These are phyloP conservation scores for Diaporthe amygdali DNA, from an alignment of 2,329 filamentous ascomycete species.

Conservation along the genomic window DNA sequence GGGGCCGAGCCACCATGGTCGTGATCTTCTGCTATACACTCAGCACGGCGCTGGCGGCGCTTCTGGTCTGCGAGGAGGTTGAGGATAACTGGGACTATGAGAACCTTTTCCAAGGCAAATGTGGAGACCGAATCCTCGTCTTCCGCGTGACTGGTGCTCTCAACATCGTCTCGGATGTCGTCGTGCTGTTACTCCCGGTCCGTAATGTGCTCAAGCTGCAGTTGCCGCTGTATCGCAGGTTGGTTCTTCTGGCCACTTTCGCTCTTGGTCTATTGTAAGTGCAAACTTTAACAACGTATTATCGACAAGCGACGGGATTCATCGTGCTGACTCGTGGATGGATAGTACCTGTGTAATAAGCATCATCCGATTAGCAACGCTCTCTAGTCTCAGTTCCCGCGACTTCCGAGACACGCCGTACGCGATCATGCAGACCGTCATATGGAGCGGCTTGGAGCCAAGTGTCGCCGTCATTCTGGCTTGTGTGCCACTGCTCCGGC, in stretches of 20 bases:
- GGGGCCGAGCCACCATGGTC: neutral
- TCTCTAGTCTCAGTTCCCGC: neutral
- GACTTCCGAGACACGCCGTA: conserved; percentile 11
- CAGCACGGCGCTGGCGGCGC: neutral
- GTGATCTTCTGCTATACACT: neutral
- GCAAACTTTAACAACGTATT: neutral
- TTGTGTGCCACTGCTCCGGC: neutral
- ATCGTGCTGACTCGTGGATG: neutral
- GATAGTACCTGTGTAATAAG: conserved; percentile 1
- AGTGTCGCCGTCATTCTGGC: neutral
- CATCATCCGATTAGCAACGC: neutral
- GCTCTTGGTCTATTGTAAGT: conserved; percentile 11
- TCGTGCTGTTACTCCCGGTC: conserved; percentile 1
- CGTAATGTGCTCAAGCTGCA: conserved; percentile 5
- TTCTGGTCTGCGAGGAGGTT: neutral
- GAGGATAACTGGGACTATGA: conserved; percentile 11
- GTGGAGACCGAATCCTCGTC: neutral
- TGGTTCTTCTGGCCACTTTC: conserved; percentile 11
- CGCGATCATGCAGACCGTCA: conserved; percentile 11
- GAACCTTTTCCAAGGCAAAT: neutral
- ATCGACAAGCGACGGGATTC: neutral
- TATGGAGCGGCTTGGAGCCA: conserved; percentile 7
- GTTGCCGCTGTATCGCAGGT: neutral
- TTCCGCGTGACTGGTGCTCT: neutral
- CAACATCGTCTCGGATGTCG: conserved; percentile 4